phyloP scores from a whole-genome alignment of 768 basidiomycete species.

The Suillus clintonianus region DNA sequence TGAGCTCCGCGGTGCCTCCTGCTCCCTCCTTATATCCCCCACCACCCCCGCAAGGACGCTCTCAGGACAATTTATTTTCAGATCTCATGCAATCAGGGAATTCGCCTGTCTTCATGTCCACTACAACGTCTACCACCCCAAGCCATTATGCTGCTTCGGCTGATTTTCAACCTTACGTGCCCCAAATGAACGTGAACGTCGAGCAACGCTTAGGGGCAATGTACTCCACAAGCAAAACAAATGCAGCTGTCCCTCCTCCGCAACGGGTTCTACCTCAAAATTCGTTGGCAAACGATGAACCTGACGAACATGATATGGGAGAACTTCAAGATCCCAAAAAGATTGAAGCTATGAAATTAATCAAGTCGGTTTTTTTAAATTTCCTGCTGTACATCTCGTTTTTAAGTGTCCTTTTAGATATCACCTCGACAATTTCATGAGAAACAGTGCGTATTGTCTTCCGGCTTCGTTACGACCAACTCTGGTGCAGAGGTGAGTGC shows the following conservation, averaged over 20 bases:
- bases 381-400: conserved; percentile 1
- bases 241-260: conserved; percentile 19
- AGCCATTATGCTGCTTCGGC: conserved; percentile 45
- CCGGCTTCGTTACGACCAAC: conserved; percentile 88
- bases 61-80: conserved; percentile 57
- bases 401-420: conserved; percentile 50
- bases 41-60: conserved; percentile 37
- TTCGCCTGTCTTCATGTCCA: conserved; percentile 65
- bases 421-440: conserved; percentile 87
- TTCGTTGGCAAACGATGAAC: conserved; percentile 40
- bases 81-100: conserved; percentile 58
- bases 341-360: conserved; percentile 79
- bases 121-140: conserved; percentile 42
- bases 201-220: conserved; percentile 55
- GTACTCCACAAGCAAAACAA: conserved; percentile 37
- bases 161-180: conserved; percentile 48
- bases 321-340: conserved; percentile 61
- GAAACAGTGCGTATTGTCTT: conserved; percentile 84
- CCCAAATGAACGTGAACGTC: conserved; percentile 57
- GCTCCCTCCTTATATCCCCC: conserved; percentile 47
- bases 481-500: conserved; percentile 72
- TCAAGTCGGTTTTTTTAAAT: conserved; percentile 51
- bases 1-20: conserved; percentile 43
- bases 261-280: conserved; percentile 23
- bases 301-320: conserved; percentile 55